Base-by-base conservation (phyloP, 2,329 filamentous ascomycete genomes). In the Claviceps purpurea region DNA sequence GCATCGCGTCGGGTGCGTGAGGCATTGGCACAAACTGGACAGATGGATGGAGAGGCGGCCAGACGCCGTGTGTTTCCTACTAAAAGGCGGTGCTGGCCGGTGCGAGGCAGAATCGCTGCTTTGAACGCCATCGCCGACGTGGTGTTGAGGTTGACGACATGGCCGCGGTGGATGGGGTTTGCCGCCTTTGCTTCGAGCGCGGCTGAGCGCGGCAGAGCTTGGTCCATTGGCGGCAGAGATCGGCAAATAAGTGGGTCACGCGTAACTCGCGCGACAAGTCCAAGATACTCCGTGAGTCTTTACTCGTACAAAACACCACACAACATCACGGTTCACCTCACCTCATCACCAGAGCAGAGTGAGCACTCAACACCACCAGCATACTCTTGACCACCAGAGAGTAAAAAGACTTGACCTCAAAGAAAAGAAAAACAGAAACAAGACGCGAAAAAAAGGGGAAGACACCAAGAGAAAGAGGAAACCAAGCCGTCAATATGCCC, bases 21-120 rank as follows among this genome's bases (percentile, higher is more conserved):
- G 34, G 56, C 51, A 40, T 59, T 54, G 47, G 61, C 63, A 55
- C 66, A 68, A 46, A 66, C 65, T 1, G 62, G 62, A 49, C 66
- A 68, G 54, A 58, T 56, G 11, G 64, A 62, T 5, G 53, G 3
- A 14, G 63, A 61, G 6, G 54, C 4, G 24, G 45, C 24, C 1
- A 47, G 50, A 8, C 55, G 56, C 7, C 54, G 60, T 34, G 53
- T 41, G 5, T 55, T 34, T 43, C 56, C 55, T 34, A 58, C 49
- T 50, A 66, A 46, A 18, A 60, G 59, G 51, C 64, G 59, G 14
- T 64, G 51, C 49, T 57, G 63, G 54, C 60, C 60, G 52, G 56
- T 56, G 30, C 56, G 59, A 54, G 61, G 56, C 54, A 64, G 58
- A 54, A 64, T 51, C 49, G 63, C 57, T 53, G 60, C 56, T 57